These are phyloP conservation scores for Pseudozyma sp. DNA, from an alignment of 1,284 basidiomycete genomes.

Conservation along the genomic window DNA sequence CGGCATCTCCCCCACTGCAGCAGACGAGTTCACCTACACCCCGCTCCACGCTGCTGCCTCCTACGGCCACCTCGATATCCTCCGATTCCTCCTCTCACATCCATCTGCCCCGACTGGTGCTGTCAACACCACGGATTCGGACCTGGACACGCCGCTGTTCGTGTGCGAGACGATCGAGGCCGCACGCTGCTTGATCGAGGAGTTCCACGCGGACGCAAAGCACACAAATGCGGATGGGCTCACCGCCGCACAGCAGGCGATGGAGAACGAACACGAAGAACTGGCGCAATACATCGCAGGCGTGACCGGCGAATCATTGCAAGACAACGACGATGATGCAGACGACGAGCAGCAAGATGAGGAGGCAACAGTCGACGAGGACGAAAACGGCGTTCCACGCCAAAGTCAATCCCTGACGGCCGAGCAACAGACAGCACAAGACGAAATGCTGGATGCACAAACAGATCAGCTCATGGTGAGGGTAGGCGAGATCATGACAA, in stretches of 20 bases:
- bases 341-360: constrained; percentile 19
- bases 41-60: constrained; percentile 67
- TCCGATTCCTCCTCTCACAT: constrained; percentile 60
- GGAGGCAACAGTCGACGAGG: constrained; percentile 14
- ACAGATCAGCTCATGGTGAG: constrained; percentile 53
- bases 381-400: constrained; percentile 33
- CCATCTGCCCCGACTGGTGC: constrained; percentile 36
- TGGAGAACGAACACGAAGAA: constrained; percentile 55
- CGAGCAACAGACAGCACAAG: constrained; percentile 28
- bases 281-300: constrained; percentile 55
- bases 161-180: constrained; percentile 60
- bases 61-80: constrained; percentile 58
- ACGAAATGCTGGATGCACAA: constrained; percentile 35
- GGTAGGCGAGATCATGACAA: constrained; percentile 54
- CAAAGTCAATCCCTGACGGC: constrained; percentile 5
- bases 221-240: constrained; percentile 57
- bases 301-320: constrained; percentile 52
- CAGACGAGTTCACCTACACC: constrained; percentile 63
- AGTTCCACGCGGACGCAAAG: constrained; percentile 58
- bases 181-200: constrained; percentile 59
- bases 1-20: constrained; percentile 51
- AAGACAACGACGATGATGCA: constrained; percentile 23
- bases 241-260: constrained; percentile 59
- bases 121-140: constrained; percentile 58
- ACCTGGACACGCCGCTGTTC: constrained; percentile 66